phyloP scores from a whole-genome alignment of 305 asterid genomes.

The Rubia occidens region DNA sequence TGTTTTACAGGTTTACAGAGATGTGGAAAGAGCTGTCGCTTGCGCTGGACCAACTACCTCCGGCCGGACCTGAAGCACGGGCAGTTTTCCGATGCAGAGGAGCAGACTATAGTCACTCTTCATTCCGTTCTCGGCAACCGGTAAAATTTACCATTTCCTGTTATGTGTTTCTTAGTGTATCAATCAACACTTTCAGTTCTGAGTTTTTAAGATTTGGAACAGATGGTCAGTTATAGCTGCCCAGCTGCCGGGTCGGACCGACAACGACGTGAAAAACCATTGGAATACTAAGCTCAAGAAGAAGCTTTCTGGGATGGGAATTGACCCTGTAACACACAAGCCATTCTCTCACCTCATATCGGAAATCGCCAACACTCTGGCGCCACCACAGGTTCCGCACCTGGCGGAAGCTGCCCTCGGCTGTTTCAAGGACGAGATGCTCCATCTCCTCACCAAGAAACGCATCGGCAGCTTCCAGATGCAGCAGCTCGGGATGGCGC shows the following conservation, averaged over 20 bases:
- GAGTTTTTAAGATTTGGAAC: slow-evolving; percentile 8
- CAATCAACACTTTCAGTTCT: neutral
- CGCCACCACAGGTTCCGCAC: slow-evolving; percentile 88
- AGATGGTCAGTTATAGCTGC: slow-evolving; percentile 97
- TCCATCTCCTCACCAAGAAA: slow-evolving; percentile 82
- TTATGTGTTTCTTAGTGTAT: neutral
- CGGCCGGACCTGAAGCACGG: slow-evolving; percentile 91
- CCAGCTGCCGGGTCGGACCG: slow-evolving; percentile 95
- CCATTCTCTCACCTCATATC: slow-evolving; percentile 87
- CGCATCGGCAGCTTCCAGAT: slow-evolving; percentile 60
- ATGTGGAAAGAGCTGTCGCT: slow-evolving; percentile 82
- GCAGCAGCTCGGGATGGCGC: slow-evolving; percentile 31
- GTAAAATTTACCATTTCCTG: slow-evolving; percentile 19
- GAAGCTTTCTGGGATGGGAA: slow-evolving; percentile 64
- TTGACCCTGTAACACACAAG: slow-evolving; percentile 93
- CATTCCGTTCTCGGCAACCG: slow-evolving; percentile 85
- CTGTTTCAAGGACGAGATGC: slow-evolving; percentile 98
- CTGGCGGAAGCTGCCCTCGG: slow-evolving; percentile 95
- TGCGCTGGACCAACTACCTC: slow-evolving; percentile 86
- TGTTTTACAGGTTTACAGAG: slow-evolving; percentile 62
- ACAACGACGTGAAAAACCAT: slow-evolving; percentile 90
- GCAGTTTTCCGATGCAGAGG: slow-evolving; percentile 72
- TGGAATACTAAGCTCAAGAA: slow-evolving; percentile 97
- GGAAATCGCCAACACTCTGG: slow-evolving; percentile 79
- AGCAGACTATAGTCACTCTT: slow-evolving; percentile 68